phyloP scores from a whole-genome alignment of 176 grass and related monocot species.

The Eleusine coracana region DNA sequence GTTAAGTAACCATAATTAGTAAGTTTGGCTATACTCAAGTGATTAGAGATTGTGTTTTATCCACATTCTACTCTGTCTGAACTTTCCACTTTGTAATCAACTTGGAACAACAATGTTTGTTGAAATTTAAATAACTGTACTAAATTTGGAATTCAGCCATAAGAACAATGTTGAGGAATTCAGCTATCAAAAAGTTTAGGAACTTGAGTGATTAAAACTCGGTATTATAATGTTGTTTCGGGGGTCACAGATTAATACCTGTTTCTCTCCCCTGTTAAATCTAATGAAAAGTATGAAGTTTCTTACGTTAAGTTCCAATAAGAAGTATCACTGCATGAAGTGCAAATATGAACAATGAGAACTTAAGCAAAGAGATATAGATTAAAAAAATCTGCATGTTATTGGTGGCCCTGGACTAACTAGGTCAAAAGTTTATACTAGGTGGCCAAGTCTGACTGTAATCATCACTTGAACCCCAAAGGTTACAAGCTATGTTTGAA shows the following conservation, averaged over 20 bases:
- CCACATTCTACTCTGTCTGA: not conserved
- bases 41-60: conserved; percentile 3
- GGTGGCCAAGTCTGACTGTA: conserved; percentile 33
- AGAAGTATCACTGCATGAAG: conserved; percentile 11
- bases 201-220: not conserved
- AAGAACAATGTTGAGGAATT: too few relatives aligned
- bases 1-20: conserved; percentile 10
- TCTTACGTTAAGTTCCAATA: not conserved
- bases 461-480: conserved; percentile 29
- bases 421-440: conserved; percentile 36
- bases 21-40: conserved; percentile 12
- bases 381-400: not conserved
- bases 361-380: not conserved
- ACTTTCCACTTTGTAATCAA: not conserved
- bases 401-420: not conserved
- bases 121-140: not conserved
- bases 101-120: not conserved
- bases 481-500: conserved; percentile 14
- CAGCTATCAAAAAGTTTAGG: not conserved
- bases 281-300: not conserved
- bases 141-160: not conserved
- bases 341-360: not conserved
- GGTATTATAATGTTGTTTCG: not conserved
- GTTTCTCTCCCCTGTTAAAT: too few relatives aligned
- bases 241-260: not conserved